These are phyloP conservation scores for Paecilomyces formosus DNA, from an alignment of 2,329 filamentous ascomycete genomes.

Conservation along the genomic window DNA sequence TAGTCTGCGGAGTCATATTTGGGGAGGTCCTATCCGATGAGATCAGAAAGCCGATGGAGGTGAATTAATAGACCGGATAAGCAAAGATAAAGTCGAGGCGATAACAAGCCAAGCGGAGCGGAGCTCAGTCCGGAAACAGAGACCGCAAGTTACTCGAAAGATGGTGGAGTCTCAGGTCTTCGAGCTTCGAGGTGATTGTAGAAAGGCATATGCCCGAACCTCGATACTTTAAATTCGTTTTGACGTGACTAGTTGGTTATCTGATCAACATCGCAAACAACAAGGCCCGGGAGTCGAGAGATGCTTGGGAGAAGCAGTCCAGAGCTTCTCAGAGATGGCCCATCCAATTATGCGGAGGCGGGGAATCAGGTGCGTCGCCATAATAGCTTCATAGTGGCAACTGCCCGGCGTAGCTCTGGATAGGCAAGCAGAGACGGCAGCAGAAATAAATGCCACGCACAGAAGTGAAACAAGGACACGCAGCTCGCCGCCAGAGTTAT, in stretches of 20 bases:
- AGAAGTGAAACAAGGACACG: neutral
- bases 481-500: neutral
- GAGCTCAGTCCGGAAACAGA: neutral
- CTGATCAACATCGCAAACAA: neutral
- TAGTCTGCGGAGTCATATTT: neutral
- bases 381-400: neutral
- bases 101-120: neutral
- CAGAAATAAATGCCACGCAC: neutral
- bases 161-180: neutral
- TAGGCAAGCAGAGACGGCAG: neutral
- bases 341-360: neutral
- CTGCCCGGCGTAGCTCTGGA: neutral
- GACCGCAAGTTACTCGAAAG: neutral
- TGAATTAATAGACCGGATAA: neutral
- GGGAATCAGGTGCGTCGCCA: neutral
- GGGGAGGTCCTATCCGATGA: neutral
- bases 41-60: neutral
- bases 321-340: neutral
- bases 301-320: neutral
- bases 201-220: neutral
- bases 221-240: neutral
- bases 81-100: neutral
- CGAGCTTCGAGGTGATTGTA: neutral
- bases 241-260: neutral
- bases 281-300: neutral